Percentiles rank a stretch among this genome's conserved stretches.
phyloP scores from a whole-genome alignment of 805 yeast genomes.

The Candida nemodendra region DNA sequence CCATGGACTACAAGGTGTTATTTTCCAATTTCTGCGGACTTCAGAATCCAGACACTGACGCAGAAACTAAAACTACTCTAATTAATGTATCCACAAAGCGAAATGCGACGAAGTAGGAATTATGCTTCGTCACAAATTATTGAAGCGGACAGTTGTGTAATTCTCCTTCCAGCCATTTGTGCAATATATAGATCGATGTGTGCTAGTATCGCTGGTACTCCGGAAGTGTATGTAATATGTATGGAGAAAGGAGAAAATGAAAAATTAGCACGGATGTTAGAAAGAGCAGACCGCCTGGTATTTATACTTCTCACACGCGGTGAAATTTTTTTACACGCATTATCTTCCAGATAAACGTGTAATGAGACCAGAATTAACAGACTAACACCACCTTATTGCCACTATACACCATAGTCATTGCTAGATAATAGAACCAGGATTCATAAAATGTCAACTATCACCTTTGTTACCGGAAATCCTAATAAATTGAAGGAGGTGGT shows the following conservation, averaged over 20 bases:
- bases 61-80: too few relatives aligned
- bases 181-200: slow-evolving; percentile 33
- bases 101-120: slow-evolving; percentile 23
- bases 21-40: too few relatives aligned
- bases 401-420: too few relatives aligned
- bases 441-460: slow-evolving; percentile 24
- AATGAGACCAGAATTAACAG: too few relatives aligned
- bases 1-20: too few relatives aligned
- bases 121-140: slow-evolving; percentile 24
- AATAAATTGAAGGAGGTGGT: slow-evolving; percentile 86
- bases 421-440: neutral
- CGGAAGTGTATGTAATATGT: slow-evolving; percentile 37
- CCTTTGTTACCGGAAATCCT: slow-evolving; percentile 68
- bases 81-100: slow-evolving; percentile 33
- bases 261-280: too few relatives aligned
- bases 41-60: neutral
- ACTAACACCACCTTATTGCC: too few relatives aligned
- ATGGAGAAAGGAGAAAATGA: slow-evolving; percentile 8
- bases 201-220: slow-evolving; percentile 40
- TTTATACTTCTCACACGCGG: too few relatives aligned
- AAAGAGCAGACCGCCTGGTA: too few relatives aligned
- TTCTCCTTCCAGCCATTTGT: slow-evolving; percentile 43
- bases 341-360: too few relatives aligned
- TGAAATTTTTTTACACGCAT: too few relatives aligned
- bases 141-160: slow-evolving; percentile 22